Base-by-base conservation (phyloP, 2,329 filamentous ascomycete genomes). In the Phaeosphaeriaceae sp. region DNA sequence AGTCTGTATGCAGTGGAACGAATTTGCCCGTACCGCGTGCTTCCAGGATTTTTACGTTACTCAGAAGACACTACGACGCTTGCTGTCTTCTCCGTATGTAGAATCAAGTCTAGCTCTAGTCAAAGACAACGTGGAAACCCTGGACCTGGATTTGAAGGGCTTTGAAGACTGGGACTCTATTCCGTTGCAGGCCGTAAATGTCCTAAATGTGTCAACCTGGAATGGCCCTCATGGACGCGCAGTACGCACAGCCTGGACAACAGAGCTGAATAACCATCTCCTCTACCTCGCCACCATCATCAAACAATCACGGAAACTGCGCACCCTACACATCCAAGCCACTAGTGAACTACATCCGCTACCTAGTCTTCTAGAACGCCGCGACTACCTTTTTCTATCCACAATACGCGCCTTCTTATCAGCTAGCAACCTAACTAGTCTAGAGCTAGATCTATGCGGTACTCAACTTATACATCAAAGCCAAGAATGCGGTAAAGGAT, bases 1-100 rank as follows among this genome's bases (percentile, higher is more conserved):
- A 47, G 52, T 63, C 48, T 59, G 53, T 49, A 63, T 56, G 51
- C 45, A 59, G 55, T 63, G 58, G 58, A 46, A 35, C 48, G 42
- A 45, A 54, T 54, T 53, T 53, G 58, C 60, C 41, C 30, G 36
- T 50, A 54, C 50, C 21, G 52, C 55, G 37, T 63, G 53, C 52
- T 61, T 59, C 52, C 29, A 18, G 51, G 50, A 59, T 30, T 48
- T 60, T 43, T 42, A 58, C 42, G 32, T 61, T 49, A 49, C 51
- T 50, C 56, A 51, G 39, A 53, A 56, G 38, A 54, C 35, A 51
- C 41, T 61, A 52, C 48, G 40, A 54, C 51, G 52, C 43, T 52
- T 63, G 39, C 18, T 54, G 38, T 59, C 58, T 47, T 61, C 55
- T 51, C 57, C 45, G 26, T 45, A 63, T 44, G 39, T 50, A 26